These are phyloP conservation scores for Aspergillus neotritici DNA, from an alignment of 2,329 filamentous ascomycete genomes.

Conservation along the genomic window DNA sequence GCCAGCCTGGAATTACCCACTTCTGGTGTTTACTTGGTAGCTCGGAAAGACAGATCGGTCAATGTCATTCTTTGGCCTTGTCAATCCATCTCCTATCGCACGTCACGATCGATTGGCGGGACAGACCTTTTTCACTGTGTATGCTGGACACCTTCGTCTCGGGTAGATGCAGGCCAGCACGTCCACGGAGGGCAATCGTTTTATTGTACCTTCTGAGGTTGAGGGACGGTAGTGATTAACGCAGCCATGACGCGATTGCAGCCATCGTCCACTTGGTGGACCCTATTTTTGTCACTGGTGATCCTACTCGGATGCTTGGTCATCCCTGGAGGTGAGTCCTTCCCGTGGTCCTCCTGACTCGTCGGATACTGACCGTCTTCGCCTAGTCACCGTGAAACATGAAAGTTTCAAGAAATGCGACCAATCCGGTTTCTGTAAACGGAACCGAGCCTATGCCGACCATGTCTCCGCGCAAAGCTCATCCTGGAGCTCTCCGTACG, in stretches of 20 bases:
- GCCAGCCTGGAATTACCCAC: conserved; percentile 28
- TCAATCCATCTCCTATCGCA: not conserved
- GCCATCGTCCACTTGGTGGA: conserved; percentile 58
- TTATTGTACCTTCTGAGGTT: conserved; percentile 22
- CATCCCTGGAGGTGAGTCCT: conserved; percentile 57
- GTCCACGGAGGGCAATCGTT: conserved; percentile 10
- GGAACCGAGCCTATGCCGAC: conserved; percentile 87
- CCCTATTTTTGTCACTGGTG: conserved; percentile 57
- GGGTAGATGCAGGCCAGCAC: conserved; percentile 30
- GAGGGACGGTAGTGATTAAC: conserved; percentile 24
- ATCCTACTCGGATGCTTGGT: conserved; percentile 56
- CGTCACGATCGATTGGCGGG: too few species aligned
- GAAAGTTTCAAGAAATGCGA: conserved; percentile 96
- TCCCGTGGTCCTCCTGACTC: not conserved
- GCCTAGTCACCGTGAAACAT: conserved; percentile 76
- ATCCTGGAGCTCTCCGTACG: conserved; percentile 75
- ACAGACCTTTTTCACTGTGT: conserved; percentile 1
- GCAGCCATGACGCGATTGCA: conserved; percentile 47
- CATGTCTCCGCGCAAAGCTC: conserved; percentile 59
- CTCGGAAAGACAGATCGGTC: too few species aligned
- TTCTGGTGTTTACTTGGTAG: not conserved
- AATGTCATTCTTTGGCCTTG: conserved; percentile 8
- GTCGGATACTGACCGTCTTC: conserved; percentile 3
- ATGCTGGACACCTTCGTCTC: conserved; percentile 11
- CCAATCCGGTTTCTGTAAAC: conserved; percentile 94